phyloP scores from a whole-genome alignment of 176 grass and related monocot species.

The Aegilops speltoides region DNA sequence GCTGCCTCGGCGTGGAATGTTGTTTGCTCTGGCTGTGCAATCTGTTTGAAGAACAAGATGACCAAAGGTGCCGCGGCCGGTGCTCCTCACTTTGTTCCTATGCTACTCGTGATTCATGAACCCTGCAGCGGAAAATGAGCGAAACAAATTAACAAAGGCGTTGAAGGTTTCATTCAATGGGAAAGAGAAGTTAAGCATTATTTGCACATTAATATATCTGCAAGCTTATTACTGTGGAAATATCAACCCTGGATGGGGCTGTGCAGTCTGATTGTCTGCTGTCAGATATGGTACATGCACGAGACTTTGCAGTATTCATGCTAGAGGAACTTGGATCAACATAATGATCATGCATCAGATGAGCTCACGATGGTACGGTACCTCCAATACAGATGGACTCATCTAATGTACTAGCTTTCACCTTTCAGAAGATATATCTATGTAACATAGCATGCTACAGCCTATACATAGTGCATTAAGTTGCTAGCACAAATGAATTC shows the following conservation, averaged over 20 bases:
- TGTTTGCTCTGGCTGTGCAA: conserved; percentile 11
- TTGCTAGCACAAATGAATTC: not conserved
- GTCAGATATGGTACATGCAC: not conserved
- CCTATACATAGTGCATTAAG: not conserved
- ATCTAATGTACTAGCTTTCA: not conserved
- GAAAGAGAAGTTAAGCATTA: not conserved
- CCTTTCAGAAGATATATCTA: not conserved
- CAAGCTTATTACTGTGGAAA: not conserved
- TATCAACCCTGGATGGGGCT: too few species aligned
- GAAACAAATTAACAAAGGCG: not conserved
- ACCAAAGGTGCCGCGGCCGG: not conserved
- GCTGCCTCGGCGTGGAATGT: not conserved
- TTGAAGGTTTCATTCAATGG: not conserved
- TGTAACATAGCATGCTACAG: not conserved
- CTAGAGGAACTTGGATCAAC: not conserved
- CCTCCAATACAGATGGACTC: not conserved
- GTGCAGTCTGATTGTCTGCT: not conserved
- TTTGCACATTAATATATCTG: not conserved
- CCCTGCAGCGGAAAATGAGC: conserved; percentile 1
- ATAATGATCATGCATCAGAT: not conserved
- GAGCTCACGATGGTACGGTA: not conserved
- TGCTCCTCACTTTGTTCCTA: not conserved
- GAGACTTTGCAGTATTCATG: not conserved
- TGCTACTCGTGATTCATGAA: not conserved
- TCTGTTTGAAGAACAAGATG: not conserved